These are phyloP conservation scores for Blastomyces silverae DNA, from an alignment of 2,329 filamentous ascomycete species.

Conservation along the genomic window DNA sequence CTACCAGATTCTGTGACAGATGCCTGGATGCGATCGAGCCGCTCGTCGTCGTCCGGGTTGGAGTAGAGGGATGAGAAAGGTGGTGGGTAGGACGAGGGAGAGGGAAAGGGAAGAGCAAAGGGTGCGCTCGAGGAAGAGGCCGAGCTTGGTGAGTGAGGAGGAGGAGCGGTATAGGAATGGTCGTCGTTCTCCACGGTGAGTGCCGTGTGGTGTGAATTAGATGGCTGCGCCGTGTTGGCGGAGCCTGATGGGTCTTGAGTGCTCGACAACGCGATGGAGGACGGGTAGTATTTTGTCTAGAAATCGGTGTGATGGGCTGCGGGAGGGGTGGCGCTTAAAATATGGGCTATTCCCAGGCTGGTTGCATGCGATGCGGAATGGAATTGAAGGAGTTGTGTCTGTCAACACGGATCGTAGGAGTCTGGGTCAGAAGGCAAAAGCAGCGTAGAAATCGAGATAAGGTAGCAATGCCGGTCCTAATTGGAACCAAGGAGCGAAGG, in stretches of 20 bases:
- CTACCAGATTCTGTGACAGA: slow-evolving; percentile 42
- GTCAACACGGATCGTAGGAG: neutral
- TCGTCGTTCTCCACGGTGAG: slow-evolving; percentile 37
- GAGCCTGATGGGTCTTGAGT: slow-evolving; percentile 28
- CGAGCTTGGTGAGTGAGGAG: slow-evolving; percentile 29
- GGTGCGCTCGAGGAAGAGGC: slow-evolving; percentile 40
- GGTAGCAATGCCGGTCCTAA: neutral
- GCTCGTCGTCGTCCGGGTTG: slow-evolving; percentile 36
- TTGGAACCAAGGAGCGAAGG: neutral
- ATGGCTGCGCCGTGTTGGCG: slow-evolving; percentile 43
- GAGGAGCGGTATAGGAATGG: slow-evolving; percentile 37
- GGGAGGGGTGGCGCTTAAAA: neutral
- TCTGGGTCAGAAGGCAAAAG: neutral
- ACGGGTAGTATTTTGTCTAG: neutral
- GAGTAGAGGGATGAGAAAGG: slow-evolving; percentile 60
- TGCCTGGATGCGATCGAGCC: slow-evolving; percentile 36
- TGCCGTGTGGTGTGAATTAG: slow-evolving; percentile 27
- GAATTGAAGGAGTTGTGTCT: neutral
- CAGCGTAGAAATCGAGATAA: neutral
- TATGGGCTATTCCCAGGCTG: neutral
- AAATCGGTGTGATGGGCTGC: neutral
- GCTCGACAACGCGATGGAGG: slow-evolving; percentile 31
- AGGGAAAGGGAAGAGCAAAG: slow-evolving; percentile 46
- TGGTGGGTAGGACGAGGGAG: slow-evolving; percentile 46
- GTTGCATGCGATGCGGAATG: neutral